These are phyloP conservation scores for Pezicula carpinea DNA, from an alignment of 2,329 filamentous ascomycete genomes.

Conservation along the genomic window DNA sequence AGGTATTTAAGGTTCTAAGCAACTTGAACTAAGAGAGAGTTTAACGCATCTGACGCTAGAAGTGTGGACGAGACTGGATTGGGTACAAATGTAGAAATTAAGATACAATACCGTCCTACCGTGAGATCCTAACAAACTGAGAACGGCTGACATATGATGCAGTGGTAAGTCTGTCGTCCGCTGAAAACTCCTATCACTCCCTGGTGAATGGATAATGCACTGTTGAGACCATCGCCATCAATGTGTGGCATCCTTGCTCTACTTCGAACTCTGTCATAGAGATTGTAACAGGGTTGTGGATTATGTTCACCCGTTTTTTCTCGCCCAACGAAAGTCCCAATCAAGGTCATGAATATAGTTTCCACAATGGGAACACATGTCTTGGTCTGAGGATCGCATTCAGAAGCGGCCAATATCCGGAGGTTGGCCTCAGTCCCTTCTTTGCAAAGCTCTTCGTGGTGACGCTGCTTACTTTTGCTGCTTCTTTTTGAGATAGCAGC, in stretches of 20 bases:
- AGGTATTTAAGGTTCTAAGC: too few relatives aligned
- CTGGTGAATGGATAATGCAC: not conserved
- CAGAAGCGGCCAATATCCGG: not conserved
- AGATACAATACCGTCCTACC: too few relatives aligned
- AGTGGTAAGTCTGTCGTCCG: not conserved
- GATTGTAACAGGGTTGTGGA: not conserved
- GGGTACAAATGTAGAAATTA: too few relatives aligned
- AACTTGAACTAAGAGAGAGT: too few relatives aligned
- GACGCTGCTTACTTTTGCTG: not conserved
- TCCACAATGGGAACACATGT: not conserved
- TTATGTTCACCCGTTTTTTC: not conserved
- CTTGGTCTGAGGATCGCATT: not conserved
- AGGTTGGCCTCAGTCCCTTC: not conserved
- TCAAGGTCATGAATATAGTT: not conserved
- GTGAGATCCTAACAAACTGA: too few relatives aligned
- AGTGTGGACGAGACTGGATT: too few relatives aligned
- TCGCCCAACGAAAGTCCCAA: not conserved
- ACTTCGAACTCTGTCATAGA: not conserved
- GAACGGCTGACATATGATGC: not conserved
- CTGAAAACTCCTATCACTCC: not conserved
- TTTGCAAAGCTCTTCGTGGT: not conserved
- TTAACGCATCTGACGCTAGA: too few relatives aligned
- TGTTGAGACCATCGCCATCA: not conserved
- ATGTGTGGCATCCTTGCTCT: not conserved
- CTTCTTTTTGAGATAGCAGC: not conserved